These are phyloP conservation scores for Pistacia integerrima DNA, from an alignment of 345 rosid genomes.

Conservation along the genomic window DNA sequence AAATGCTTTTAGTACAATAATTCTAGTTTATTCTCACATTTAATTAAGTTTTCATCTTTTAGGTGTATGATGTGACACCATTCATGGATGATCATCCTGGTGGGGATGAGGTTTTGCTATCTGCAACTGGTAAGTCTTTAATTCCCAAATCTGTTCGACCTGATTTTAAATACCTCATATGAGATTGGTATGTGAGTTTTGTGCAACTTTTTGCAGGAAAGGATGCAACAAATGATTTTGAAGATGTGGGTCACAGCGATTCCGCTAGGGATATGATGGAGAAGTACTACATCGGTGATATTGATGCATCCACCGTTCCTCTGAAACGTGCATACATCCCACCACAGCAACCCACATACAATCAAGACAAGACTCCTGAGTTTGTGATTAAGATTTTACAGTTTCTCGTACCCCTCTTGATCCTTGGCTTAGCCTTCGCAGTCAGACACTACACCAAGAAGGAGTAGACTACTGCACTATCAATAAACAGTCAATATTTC, in stretches of 20 bases:
- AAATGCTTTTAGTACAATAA: not conserved
- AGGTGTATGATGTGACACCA: constrained; percentile 95
- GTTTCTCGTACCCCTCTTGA: constrained; percentile 82
- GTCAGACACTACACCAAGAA: constrained; percentile 86
- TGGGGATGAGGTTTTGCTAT: constrained; percentile 92
- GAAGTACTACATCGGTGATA: constrained; percentile 73
- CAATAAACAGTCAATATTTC: constrained; percentile 4
- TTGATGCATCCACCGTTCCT: constrained; percentile 63
- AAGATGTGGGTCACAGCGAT: constrained; percentile 97
- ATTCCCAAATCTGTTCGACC: not conserved
- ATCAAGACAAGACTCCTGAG: constrained; percentile 62
- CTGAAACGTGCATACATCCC: constrained; percentile 52
- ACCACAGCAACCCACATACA: constrained; percentile 47
- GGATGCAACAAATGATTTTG: constrained; percentile 92
- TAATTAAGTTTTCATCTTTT: constrained; percentile 1
- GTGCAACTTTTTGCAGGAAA: constrained; percentile 49
- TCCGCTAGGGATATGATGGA: constrained; percentile 80
- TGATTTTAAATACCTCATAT: not conserved
- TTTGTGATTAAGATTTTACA: constrained; percentile 81
- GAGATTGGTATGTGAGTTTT: not conserved
- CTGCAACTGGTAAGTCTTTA: constrained; percentile 67
- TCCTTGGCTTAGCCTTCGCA: constrained; percentile 74
- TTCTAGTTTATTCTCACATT: not conserved
- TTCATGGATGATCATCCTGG: constrained; percentile 99
- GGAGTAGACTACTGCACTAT: constrained; percentile 43